These are phyloP conservation scores for Niebla homalea DNA, from an alignment of 495 filamentous ascomycete species.

Conservation along the genomic window DNA sequence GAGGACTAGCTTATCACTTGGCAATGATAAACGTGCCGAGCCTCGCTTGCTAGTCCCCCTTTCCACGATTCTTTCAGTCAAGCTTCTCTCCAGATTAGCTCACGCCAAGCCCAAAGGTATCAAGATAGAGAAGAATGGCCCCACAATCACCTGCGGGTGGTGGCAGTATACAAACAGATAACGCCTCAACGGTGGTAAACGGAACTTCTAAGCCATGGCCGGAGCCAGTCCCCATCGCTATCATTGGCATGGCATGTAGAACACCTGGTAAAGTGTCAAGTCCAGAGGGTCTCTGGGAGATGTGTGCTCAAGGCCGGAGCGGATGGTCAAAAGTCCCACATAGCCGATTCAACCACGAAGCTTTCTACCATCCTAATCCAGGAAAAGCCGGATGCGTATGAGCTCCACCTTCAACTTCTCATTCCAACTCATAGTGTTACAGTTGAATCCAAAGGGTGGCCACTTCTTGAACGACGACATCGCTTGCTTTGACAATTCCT, in stretches of 20 bases:
- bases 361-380: conserved; percentile 1
- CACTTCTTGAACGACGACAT: conserved; percentile 32
- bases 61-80: no score
- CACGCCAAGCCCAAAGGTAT: no score
- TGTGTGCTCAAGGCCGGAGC: conserved; percentile 36
- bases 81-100: no score
- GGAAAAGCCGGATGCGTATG: background rate
- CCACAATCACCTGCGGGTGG: no score
- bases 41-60: no score
- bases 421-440: background rate
- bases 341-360: conserved; percentile 37
- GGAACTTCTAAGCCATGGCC: no score
- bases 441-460: conserved; percentile 19
- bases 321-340: conserved; percentile 38
- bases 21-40: no score
- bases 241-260: conserved; percentile 49
- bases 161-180: no score
- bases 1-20: no score
- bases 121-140: no score
- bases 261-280: conserved; percentile 40
- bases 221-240: conserved; percentile 36
- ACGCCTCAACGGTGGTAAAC: no score
- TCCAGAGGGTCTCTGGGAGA: conserved; percentile 42
- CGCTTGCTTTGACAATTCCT: conserved; percentile 31
- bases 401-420: background rate